Evolutionary conservation across 2,329 filamentous ascomycete species (phyloP), one percentile per base, ranked within the genome.

Genomic region (Aureobasidium namibiae): DNA sequence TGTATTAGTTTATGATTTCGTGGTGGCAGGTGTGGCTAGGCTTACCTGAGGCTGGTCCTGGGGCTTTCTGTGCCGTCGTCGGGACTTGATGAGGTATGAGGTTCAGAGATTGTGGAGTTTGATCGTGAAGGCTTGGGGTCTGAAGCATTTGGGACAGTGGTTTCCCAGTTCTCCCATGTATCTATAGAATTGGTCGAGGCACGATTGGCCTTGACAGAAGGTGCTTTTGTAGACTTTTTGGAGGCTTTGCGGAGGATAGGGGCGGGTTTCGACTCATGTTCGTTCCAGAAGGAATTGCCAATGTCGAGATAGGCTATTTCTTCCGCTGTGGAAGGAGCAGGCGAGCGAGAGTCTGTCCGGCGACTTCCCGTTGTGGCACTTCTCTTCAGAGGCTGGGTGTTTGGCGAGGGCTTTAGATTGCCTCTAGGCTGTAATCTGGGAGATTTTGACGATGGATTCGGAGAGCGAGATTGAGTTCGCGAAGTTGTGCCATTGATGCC

Each of bases 111-210:
- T 46, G 80, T 73, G 36, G 78, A 80, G 18, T 76, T 73, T 61
- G 74, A 53, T 14, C 57, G 63, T n/a, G 63, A 64, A 11, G 64
- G 59, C 18, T 67, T 65, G 5, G 67, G 64, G 13, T 53, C 46
- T 14, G 38, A 16, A 10, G n/a, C n/a, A n/a, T 2, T 8, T 4
- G 54, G 49, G 4, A 49, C 45, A 8, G 80, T 78, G 3, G 78
- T 77, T 61, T 82, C 80, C 81, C 81, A 83, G 60, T 72, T 75
- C 68, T 80, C 80, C 80, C 80, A 83, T 13, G 49, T 48, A 33
- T 63, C 62, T 3, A 52, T 44, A 29, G 44, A 42, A 16, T 46
- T 44, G 33, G 23, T 34, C 73, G 72, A 66, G 71, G 74, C 57
- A 70, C 69, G 65, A 73, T 75, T 64, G 68, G 67, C 60, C 9